Evolutionary conservation across 1,139 yeast genomes (phyloP), one percentile per base, ranked within the genome.

Genomic region (Lodderomyces pseudojiufengensis): DNA sequence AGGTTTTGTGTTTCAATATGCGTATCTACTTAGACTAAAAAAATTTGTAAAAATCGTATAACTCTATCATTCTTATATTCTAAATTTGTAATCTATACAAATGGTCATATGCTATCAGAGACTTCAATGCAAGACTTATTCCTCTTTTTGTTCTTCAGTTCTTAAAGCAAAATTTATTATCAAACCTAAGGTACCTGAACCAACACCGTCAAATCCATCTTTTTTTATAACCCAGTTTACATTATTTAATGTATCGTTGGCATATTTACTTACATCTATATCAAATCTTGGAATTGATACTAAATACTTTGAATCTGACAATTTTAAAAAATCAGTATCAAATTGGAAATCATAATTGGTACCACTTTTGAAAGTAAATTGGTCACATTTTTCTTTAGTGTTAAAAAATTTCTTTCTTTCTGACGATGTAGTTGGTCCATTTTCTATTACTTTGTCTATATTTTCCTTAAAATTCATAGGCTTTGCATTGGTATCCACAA

Each of bases 271-370:
- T 1, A 68, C 73, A 39, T 66, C 57, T 20, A 70, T 59, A 43
- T 70, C 75, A 41, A 69, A 66, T 3, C 68, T 60, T 1, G 76
- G 75, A 11, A 70, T 57, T 27, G 64, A 51, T 0, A 70, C 69
- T 2, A 65, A 60, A 42, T 70, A 70, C 36, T 58, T 52, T 4
- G 73, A 66, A 44, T 69, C 68, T 0, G 57, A 54, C 53, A 69
- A 48, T 35, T 78, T 66, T 29, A 70, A 52, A 36, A 57, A 65
- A 38, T 59, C 55, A 9, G 75, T 65, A 39, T 67, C 73, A 39
- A 70, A 70, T 41, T 57, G 57, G 14, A 70, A 47, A 27, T 49
- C 43, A 42, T 70, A 70, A 9, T 28, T 20, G 5, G 26, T 29
- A 22, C 47, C 51, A 9, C 55, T 50, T 13, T 54, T 45, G 43